Evolutionary conservation across 2,329 filamentous ascomycete species (phyloP).

Genomic region (Blastomyces emzantsi): DNA sequence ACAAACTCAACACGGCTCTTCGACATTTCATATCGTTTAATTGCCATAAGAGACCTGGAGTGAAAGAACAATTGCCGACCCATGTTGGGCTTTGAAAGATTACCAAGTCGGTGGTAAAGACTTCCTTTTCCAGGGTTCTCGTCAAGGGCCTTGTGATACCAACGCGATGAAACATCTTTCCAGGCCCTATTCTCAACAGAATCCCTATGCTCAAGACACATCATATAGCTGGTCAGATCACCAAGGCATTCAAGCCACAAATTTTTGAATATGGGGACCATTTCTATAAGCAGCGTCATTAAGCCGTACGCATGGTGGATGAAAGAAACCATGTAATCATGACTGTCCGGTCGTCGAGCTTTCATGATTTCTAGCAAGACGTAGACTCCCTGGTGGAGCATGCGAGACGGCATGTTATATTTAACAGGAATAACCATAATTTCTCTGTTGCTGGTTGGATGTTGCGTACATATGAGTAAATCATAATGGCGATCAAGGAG

Average conservation of each 20-base stretch:
- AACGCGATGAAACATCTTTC: not conserved
- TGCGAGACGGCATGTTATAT: not conserved
- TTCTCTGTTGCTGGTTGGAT: not conserved
- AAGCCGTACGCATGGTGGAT: not conserved
- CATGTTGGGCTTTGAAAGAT: constrained; percentile 35
- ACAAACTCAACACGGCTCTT: constrained; percentile 49
- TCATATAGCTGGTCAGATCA: not conserved
- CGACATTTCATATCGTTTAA: constrained; percentile 48
- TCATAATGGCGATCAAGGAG: not conserved
- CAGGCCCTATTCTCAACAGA: not conserved
- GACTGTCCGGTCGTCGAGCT: not conserved
- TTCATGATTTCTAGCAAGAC: not conserved
- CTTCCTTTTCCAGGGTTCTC: not conserved
- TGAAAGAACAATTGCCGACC: constrained; percentile 45
- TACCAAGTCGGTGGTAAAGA: not conserved
- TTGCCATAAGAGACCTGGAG: constrained; percentile 47
- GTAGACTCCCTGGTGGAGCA: not conserved
- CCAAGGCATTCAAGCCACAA: not conserved
- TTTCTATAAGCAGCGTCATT: not conserved
- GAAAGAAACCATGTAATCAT: not conserved
- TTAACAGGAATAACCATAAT: not conserved
- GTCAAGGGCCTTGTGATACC: not conserved
- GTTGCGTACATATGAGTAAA: not conserved
- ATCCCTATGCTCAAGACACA: constrained; percentile 53
- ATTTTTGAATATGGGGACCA: not conserved